Evolutionary conservation across 1,284 basidiomycete species (phyloP).

Genomic region (Trichosporon sp.): DNA sequence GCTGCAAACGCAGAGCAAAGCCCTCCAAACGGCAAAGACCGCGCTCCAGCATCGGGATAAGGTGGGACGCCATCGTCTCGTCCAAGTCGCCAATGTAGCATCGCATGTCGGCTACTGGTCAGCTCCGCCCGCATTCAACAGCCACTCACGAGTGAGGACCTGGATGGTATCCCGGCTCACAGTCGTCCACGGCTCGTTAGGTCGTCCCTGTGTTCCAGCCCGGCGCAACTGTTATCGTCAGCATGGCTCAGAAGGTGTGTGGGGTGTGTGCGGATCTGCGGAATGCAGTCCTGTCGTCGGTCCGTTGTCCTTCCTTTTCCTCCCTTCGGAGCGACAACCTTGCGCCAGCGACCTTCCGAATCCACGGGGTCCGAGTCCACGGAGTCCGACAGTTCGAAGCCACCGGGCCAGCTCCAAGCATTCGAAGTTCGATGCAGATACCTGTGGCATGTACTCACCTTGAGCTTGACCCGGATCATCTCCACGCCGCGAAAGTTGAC

Average conservation of each 20-base stretch:
- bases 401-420: too few species aligned
- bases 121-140: conserved; percentile 16
- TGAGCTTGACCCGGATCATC: conserved; percentile 74
- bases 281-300: neutral
- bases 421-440: too few species aligned
- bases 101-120: conserved; percentile 36
- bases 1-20: conserved; percentile 54
- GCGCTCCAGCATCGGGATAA: conserved; percentile 78
- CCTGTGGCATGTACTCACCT: conserved; percentile 49
- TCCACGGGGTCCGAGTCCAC: too few species aligned
- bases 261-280: neutral
- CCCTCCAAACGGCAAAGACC: conserved; percentile 83
- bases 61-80: conserved; percentile 71
- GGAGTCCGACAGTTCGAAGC: too few species aligned
- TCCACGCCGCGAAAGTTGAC: conserved; percentile 61
- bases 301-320: neutral
- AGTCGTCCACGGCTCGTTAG: conserved; percentile 60
- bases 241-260: conserved; percentile 1
- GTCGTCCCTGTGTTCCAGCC: conserved; percentile 60
- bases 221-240: conserved; percentile 38
- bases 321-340: neutral
- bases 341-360: neutral
- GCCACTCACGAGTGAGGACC: conserved; percentile 67
- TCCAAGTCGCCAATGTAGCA: conserved; percentile 84
- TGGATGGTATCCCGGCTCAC: conserved; percentile 73